These are phyloP conservation scores for Penicillium crystallinum DNA, from an alignment of 495 filamentous ascomycete species.

Conservation along the genomic window DNA sequence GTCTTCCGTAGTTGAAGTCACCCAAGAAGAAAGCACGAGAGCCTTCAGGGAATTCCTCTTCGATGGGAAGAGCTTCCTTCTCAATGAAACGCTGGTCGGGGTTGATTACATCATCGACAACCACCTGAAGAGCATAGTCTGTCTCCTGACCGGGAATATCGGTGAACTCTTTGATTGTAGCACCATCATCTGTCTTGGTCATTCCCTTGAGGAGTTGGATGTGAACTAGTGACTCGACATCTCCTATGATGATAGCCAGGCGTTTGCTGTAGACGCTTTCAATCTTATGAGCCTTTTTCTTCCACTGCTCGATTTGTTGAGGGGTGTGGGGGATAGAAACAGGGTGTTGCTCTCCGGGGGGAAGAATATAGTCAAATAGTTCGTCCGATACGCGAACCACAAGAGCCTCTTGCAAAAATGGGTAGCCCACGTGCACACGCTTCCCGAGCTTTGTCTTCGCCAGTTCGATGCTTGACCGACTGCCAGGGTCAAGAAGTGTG, in stretches of 20 bases:
- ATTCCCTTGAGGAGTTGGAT: slow-evolving; percentile 91
- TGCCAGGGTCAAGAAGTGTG: slow-evolving; percentile 69
- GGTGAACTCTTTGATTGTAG: slow-evolving; percentile 89
- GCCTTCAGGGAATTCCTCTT: slow-evolving; percentile 83
- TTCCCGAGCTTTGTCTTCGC: slow-evolving; percentile 78
- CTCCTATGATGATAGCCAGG: slow-evolving; percentile 79
- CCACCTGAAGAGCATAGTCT: slow-evolving; percentile 82
- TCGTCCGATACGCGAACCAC: slow-evolving; percentile 88
- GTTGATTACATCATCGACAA: slow-evolving; percentile 87
- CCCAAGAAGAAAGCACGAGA: slow-evolving; percentile 92
- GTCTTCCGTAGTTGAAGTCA: slow-evolving; percentile 87
- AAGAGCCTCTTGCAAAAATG: slow-evolving; percentile 91
- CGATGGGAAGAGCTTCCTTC: slow-evolving; percentile 73
- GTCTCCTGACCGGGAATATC: slow-evolving; percentile 84
- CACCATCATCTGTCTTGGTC: slow-evolving; percentile 83
- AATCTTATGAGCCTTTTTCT: slow-evolving; percentile 75
- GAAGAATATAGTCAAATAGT: slow-evolving; percentile 80
- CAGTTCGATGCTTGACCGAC: slow-evolving; percentile 59
- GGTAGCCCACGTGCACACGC: slow-evolving; percentile 88
- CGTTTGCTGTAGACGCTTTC: slow-evolving; percentile 85
- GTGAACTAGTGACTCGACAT: slow-evolving; percentile 82
- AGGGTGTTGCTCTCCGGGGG: slow-evolving; percentile 55
- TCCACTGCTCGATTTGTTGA: slow-evolving; percentile 76
- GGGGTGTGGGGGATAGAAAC: slow-evolving; percentile 65
- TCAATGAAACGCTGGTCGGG: slow-evolving; percentile 93